Percentiles rank a stretch among this genome's conserved stretches.
Conservation (phyloP, 169 alveolate species). For the Fabrea salina region DNA sequence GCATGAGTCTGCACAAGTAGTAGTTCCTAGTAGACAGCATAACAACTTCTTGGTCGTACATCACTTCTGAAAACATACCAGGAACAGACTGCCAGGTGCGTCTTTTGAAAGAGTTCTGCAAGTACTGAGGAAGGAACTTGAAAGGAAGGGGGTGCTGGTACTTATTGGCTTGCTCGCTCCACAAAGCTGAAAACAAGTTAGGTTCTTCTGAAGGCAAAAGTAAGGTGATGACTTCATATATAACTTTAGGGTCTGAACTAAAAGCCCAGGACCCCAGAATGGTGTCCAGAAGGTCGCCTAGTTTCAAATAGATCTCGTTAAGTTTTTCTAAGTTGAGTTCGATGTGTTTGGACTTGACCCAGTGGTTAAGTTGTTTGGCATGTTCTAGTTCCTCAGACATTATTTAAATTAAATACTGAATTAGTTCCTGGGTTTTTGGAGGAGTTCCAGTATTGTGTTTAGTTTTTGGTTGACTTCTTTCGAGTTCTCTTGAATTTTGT, state of each 20-base stretch:
- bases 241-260: neutral
- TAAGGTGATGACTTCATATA: neutral
- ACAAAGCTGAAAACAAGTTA: neutral
- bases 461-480: too few relatives aligned
- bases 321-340: neutral
- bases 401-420: too few relatives aligned
- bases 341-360: neutral
- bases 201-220: neutral
- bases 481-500: too few relatives aligned
- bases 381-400: too few relatives aligned
- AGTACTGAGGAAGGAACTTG: neutral
- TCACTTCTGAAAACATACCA: neutral
- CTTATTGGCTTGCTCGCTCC: neutral
- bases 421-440: too few relatives aligned
- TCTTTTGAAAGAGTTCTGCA: neutral
- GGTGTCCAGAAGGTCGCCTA: neutral
- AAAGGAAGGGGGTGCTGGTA: constrained; percentile 12
- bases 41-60: neutral
- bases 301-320: neutral
- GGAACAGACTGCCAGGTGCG: neutral
- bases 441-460: too few relatives aligned
- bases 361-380: neutral
- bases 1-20: neutral
- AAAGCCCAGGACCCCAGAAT: neutral
- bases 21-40: neutral